Evolutionary conservation across 306 rosid genomes (phyloP), one percentile per base, ranked within the genome.

Genomic region (Gastrolobium bilobum): DNA sequence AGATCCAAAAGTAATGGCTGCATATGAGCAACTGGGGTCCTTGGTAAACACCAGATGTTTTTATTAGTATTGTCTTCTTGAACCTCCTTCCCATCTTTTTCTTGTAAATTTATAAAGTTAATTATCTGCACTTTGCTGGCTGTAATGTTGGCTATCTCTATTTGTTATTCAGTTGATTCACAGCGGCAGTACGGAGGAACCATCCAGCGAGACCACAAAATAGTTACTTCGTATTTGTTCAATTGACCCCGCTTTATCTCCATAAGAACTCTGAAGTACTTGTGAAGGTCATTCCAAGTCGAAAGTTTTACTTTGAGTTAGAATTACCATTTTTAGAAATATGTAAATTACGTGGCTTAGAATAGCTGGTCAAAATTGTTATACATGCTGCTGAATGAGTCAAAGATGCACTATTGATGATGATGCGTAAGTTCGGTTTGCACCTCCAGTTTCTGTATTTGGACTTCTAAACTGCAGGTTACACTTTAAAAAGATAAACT

Each of bases 1-100:
- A 89, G 89, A 92, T 87, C 92, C 95, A 1, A 94, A 88, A 89
- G 99, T 84, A 15, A 87, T 92, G 97, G 97, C 77, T 82, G 97
- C 99, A 20, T 94, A 75, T 38, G 99, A 94, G 85, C 94, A 89
- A 85, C 85, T 94, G 62, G 99, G 99, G 47, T 91, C 99, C 83
- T 82, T 91, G 94, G 99, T 92, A 91, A 67, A 86, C 39, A 67
- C n/a, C 34, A 47, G 33, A 47, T 11, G 7, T 48, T 56, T 53
- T 57, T 10, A 53, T 78, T 31, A 15, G 11, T 51, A 37, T 54
- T 42, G 14, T 40, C 70, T 58, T 70, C 64, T 52, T 46, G 44
- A 58, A 10, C 57, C 50, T 13, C 57, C 4, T 51, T 43, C 6
- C 78, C 8, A 3, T 57, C 6, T 54, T 58, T 70, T 35, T 43